Conservation (phyloP, 2,329 filamentous ascomycete species). For the Arthrobotrys pseudoclavata region DNA sequence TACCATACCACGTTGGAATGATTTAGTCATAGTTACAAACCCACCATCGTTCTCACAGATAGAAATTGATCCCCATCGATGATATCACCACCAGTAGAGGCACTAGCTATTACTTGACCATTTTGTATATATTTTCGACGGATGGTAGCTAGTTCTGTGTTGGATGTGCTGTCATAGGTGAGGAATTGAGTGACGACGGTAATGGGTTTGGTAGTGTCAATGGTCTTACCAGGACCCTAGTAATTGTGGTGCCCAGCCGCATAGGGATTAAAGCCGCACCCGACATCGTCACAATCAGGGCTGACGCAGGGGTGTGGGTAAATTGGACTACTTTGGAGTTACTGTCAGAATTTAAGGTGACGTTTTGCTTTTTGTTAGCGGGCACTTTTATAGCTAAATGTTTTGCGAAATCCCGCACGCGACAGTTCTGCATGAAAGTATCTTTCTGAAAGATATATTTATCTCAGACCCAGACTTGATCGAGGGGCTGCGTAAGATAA, state of each 20-base stretch:
- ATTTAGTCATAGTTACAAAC: slow-evolving; percentile 68
- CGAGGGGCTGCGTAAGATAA: too few species aligned
- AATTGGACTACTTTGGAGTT: slow-evolving; percentile 60
- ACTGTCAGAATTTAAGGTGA: slow-evolving; percentile 18
- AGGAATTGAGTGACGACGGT: slow-evolving; percentile 61
- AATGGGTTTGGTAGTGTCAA: slow-evolving; percentile 60
- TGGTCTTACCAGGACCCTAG: slow-evolving; percentile 60
- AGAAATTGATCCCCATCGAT: slow-evolving; percentile 34
- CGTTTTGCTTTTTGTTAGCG: slow-evolving; percentile 1
- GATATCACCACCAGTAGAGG: slow-evolving; percentile 28
- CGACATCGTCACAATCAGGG: slow-evolving; percentile 41
- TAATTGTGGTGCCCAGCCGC: slow-evolving; percentile 58
- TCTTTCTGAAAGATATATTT: too few species aligned
- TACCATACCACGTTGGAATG: slow-evolving; percentile 70
- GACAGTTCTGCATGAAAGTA: too few species aligned
- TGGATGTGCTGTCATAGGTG: slow-evolving; percentile 46
- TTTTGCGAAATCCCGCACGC: slow-evolving; percentile 52
- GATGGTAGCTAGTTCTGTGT: slow-evolving; percentile 38
- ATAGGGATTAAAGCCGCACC: slow-evolving; percentile 60
- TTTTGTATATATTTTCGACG: slow-evolving; percentile 57
- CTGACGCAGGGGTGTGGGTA: slow-evolving; percentile 60
- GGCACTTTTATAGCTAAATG: neutral
- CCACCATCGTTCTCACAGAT: slow-evolving; percentile 64
- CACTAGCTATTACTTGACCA: slow-evolving; percentile 40
- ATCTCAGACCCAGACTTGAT: too few species aligned